Evolutionary conservation across 2,329 filamentous ascomycete genomes (phyloP).

Genomic region (Fusarium aywerte): DNA sequence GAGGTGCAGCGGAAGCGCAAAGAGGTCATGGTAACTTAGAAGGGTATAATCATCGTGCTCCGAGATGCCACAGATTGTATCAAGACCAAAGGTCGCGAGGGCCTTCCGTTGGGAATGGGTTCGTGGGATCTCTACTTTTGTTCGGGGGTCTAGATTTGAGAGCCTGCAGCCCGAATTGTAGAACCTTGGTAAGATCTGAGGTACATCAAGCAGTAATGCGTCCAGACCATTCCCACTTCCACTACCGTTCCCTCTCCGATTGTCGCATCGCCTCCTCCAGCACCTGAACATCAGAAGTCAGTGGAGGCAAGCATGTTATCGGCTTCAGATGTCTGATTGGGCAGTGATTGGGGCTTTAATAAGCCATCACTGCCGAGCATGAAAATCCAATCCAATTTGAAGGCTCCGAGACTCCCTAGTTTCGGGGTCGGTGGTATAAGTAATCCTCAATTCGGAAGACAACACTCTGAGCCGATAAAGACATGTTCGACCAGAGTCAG

Average conservation of each 20-base stretch:
- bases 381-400: neutral
- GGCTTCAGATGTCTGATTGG: neutral
- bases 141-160: neutral
- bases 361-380: neutral
- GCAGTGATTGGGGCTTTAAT: neutral
- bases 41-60: neutral
- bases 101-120: neutral
- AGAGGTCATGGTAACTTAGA: neutral
- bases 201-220: neutral
- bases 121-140: neutral
- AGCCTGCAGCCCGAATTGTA: neutral
- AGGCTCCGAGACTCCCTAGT: neutral
- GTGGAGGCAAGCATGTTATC: neutral
- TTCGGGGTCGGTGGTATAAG: neutral
- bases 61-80: slow-evolving; percentile 4
- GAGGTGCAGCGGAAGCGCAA: neutral
- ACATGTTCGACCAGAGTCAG: neutral
- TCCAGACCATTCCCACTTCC: neutral
- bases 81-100: neutral
- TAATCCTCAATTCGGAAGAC: slow-evolving; percentile 1
- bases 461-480: slow-evolving; percentile 1
- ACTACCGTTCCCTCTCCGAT: neutral
- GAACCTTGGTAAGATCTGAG: neutral
- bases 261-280: neutral
- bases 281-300: neutral